A percentile compares a stretch with the other conserved stretches of the same genome.
Conservation (phyloP, 2,329 filamentous ascomycete genomes). For the Moelleriella libera region DNA sequence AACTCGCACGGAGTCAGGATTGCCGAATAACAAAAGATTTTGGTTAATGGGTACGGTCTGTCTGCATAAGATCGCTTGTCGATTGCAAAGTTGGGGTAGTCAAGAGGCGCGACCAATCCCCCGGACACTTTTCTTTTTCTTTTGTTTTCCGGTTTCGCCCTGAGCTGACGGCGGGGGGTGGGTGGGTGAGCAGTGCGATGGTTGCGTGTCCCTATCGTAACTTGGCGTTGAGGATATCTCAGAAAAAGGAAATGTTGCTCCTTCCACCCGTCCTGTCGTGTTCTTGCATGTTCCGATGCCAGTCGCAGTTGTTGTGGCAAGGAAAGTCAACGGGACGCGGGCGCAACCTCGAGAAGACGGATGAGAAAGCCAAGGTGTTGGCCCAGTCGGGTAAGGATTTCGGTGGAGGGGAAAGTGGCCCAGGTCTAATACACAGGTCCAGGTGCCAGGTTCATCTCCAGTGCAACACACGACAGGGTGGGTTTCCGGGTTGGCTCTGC, state of each 20-base stretch:
- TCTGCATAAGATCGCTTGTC: not conserved
- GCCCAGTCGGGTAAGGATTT: not conserved
- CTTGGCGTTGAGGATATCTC: too few relatives aligned
- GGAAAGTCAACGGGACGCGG: too few relatives aligned
- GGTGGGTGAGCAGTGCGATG: not conserved
- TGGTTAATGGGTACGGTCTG: too few relatives aligned
- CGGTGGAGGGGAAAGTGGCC: not conserved
- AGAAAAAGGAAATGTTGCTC: too few relatives aligned
- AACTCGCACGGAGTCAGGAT: not conserved
- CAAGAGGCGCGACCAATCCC: not conserved
- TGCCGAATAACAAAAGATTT: too few relatives aligned
- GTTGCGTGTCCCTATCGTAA: too few relatives aligned
- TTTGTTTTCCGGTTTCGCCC: not conserved
- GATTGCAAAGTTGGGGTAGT: not conserved
- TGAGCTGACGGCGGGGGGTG: not conserved
- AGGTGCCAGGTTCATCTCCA: not conserved
- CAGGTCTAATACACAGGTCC: not conserved
- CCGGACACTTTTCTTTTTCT: not conserved
- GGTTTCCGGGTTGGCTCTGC: not conserved
- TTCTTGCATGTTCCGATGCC: too few relatives aligned
- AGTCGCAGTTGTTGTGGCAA: too few relatives aligned
- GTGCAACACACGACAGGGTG: not conserved
- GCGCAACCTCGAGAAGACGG: too few relatives aligned
- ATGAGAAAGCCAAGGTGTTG: not conserved
- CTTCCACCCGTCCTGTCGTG: too few relatives aligned